A percentile compares a stretch with the other conserved stretches of the same genome.
Evolutionary conservation across 805 yeast species (phyloP).

Genomic region (Tetrapisispora pingtungensis): DNA sequence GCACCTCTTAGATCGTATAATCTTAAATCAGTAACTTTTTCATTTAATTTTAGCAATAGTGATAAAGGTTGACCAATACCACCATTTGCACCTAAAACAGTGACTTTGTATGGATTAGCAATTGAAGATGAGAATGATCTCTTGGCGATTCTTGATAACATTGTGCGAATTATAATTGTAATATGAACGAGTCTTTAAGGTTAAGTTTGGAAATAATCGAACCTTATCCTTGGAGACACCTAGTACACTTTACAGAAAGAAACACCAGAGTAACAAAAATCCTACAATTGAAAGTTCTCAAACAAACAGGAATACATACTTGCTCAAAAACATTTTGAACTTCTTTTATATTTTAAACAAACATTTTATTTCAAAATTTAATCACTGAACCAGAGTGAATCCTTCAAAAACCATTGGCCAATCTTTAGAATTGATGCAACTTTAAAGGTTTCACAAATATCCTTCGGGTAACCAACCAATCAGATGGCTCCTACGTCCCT

Average conservation of each 20-base stretch:
- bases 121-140: conserved; percentile 63
- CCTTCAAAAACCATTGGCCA: neutral
- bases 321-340: too few species aligned
- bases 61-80: conserved; percentile 93
- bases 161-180: too few species aligned
- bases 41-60: conserved; percentile 75
- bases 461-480: conserved; percentile 1
- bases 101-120: conserved; percentile 61
- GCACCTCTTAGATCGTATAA: conserved; percentile 87
- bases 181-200: too few species aligned
- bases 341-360: too few species aligned
- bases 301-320: too few species aligned
- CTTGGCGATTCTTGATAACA: conserved; percentile 48
- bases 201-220: too few species aligned
- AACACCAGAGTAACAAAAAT: too few species aligned
- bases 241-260: too few species aligned
- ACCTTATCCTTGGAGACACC: too few species aligned
- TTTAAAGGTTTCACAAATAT: neutral
- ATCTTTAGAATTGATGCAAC: neutral
- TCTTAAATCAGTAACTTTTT: conserved; percentile 75
- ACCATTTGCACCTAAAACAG: conserved; percentile 80
- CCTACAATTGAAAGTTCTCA: too few species aligned
- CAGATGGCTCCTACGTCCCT: too few species aligned
- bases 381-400: neutral
- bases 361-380: too few species aligned